Evolutionary conservation across 306 rosid genomes (phyloP).

Genomic region (Citrullus colocynthis): DNA sequence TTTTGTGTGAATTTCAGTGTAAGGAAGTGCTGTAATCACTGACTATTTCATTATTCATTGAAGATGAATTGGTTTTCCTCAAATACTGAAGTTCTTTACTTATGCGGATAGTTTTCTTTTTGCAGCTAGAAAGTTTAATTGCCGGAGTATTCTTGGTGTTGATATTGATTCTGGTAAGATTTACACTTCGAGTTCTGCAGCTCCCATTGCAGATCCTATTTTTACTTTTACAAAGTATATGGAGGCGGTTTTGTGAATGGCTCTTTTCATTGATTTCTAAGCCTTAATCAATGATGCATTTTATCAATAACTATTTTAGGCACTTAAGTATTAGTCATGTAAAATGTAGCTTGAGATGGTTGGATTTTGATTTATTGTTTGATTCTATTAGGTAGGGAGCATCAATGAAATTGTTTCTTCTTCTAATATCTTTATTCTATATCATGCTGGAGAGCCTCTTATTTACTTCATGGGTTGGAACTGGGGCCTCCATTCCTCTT

Average conservation of each 20-base stretch:
- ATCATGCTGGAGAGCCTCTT: background rate
- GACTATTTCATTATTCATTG: background rate
- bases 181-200: slow-evolving; percentile 9
- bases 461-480: background rate
- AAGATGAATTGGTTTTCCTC: background rate
- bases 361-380: background rate
- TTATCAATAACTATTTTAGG: background rate
- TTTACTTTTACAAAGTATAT: background rate
- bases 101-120: background rate
- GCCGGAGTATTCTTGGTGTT: slow-evolving; percentile 73
- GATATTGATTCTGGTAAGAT: slow-evolving; percentile 82
- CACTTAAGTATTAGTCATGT: background rate
- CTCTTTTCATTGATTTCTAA: background rate
- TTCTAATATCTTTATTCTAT: no score
- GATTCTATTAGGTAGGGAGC: background rate
- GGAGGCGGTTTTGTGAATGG: background rate
- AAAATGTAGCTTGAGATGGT: background rate
- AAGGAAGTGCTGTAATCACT: background rate
- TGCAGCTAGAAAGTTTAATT: slow-evolving; percentile 64
- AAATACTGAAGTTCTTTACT: background rate
- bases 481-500: background rate
- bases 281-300: background rate
- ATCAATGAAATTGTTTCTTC: no score
- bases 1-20: background rate
- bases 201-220: background rate